Conservation (phyloP, 1,284 basidiomycete genomes). For the Ceratobasidium sp. region DNA sequence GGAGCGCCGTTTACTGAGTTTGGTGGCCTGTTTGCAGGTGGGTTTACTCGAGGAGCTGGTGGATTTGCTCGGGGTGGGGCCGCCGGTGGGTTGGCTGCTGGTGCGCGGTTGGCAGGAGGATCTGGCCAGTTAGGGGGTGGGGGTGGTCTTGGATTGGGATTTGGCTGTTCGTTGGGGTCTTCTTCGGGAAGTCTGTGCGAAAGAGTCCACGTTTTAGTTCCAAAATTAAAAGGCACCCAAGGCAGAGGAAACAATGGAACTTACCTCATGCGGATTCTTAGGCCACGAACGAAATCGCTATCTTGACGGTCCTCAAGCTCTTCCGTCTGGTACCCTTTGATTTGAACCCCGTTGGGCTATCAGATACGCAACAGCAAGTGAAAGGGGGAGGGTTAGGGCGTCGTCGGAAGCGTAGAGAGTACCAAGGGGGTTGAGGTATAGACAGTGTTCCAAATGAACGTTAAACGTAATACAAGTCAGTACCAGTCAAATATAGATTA, state of each 20-base stretch:
- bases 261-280: slow-evolving; percentile 71
- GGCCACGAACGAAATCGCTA: slow-evolving; percentile 63
- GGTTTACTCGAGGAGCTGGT: slow-evolving; percentile 8
- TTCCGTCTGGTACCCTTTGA: slow-evolving; percentile 67
- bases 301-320: slow-evolving; percentile 68
- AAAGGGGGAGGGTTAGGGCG: slow-evolving; percentile 53
- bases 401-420: slow-evolving; percentile 56
- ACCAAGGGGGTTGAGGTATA: background rate
- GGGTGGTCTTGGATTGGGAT: background rate
- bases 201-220: background rate
- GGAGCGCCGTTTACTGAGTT: slow-evolving; percentile 15
- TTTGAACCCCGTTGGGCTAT: slow-evolving; percentile 24
- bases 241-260: slow-evolving; percentile 46
- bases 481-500: background rate
- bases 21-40: slow-evolving; percentile 31
- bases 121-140: background rate
- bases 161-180: slow-evolving; percentile 22
- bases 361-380: too few relatives aligned
- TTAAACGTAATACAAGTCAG: too few relatives aligned
- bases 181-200: slow-evolving; percentile 26
- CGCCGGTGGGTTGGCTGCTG: too few relatives aligned
- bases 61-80: slow-evolving; percentile 15
- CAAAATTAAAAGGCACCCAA: background rate
- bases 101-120: background rate
- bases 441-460: too few relatives aligned